Base-by-base conservation (phyloP, 129 eudicot genomes). In the Glebionis coronaria region DNA sequence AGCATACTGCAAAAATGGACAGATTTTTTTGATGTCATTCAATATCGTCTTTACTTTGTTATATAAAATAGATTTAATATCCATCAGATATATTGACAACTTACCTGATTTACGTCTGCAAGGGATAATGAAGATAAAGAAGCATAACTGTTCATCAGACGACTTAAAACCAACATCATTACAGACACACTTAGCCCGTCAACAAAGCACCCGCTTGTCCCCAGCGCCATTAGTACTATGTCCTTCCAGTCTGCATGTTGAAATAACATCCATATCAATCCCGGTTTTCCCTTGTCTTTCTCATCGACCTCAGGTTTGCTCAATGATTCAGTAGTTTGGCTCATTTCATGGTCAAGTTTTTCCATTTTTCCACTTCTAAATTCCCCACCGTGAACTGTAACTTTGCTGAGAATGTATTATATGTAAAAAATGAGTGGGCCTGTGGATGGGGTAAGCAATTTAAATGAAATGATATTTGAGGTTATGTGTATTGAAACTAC, bases 1-100 rank as follows among this genome's bases (percentile, higher is more conserved):
- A 1, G 84, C 73, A 53, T 71, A 83, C 88, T 79, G 79, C 72
- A 75, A 58, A n/a, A 61, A 47, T 31, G 59, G 18, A 62, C 28
- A 76, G 10, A 47, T 9, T 40, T 54, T 42, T 20, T 14, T 10
- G 15, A 12, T 27, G 12, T 13, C 19, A 15, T 16, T 46, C 21
- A 9, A 45, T 13, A 12, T 12, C 11, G 10, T 21, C 40, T 63
- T 49, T 13, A 25, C 4, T 46, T 46, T 65, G 20, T 59, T 1
- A 5, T 19, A 4, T 12, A 21, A 20, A 11, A 45, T 64, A 12
- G 19, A 5, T 15, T 12, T n/a, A 3, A 46, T 0, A 15, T 35
- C 40, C 40, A 35, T 35, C 40, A 25, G 3, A 66, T 3, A 40
- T 16, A 45, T 9, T 13, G 27, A 71, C n/a, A 44, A 75, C 69